Base-by-base conservation (phyloP, 108 stramenopile species). In the Pseudonitzschia delicatissima region DNA sequence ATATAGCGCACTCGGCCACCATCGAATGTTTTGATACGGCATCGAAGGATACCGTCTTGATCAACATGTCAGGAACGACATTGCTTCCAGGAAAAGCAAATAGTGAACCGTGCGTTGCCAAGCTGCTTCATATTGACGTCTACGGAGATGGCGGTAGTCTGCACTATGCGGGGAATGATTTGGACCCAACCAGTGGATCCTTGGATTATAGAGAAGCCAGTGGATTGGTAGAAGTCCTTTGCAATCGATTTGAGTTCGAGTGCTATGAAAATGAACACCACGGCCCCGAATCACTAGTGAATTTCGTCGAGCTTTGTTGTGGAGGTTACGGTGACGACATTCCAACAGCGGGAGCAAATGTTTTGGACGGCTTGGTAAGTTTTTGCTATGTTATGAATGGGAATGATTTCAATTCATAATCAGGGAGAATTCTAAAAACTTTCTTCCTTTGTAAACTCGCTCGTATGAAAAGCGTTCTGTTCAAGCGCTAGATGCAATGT, bases 31-130 rank as follows among this genome's bases (percentile, higher is more conserved):
- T 47, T 7, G 69, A 80, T 75, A 8, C 18, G 20, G 26, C 0
- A 0, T 23, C 34, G 3, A 67, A 79, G 12, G 73, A 82, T 52
- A 69, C 60, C 2, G 80, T 80, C 11, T 62, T 77, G 1, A 67
- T 88, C 6, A 82, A 73, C 55, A 40, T 88, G 47, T 74, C 80
- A 25, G 87, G 87, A 5, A 86, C 87, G 15, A 57, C 70, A 31
- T 60, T 84, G n/a, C 59, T 88, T 25, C 87, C 87, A 0, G 87
- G 87, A 4, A 77, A 85, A 74, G 77, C 72, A 15, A 80, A 88
- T 58, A 66, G 76, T 0, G 75, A 80, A 67, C 82, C 84, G 32
- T 82, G 82, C 7, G 81, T 88, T 15, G 82, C 77, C 1, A 88
- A 86, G 50, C 62, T 69, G 26, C 62, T 85, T 27, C 65, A 62